These are phyloP conservation scores for Populus hybrid DNA, from an alignment of 441 rosid species.

Conservation along the genomic window DNA sequence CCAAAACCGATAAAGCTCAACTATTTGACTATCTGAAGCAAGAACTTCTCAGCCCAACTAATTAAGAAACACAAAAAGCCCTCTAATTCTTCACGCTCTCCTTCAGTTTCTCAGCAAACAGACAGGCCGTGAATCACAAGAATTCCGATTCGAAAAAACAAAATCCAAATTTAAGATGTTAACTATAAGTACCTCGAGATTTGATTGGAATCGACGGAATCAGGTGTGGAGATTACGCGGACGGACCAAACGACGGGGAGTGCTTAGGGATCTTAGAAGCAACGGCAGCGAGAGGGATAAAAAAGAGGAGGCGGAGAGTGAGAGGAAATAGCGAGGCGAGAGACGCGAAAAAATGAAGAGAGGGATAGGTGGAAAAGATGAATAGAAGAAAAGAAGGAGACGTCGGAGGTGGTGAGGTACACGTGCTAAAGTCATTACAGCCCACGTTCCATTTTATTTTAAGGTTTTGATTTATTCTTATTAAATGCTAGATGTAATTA, in stretches of 20 bases:
- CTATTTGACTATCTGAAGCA: not conserved
- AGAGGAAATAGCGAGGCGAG: conserved; percentile 1
- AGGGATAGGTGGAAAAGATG: conserved; percentile 14
- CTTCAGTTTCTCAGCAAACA: conserved; percentile 9
- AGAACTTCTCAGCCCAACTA: not conserved
- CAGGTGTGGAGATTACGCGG: conserved; percentile 8
- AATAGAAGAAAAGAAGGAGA: conserved; percentile 13
- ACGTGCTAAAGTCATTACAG: conserved; percentile 33
- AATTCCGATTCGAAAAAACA: not conserved
- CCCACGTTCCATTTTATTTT: conserved; percentile 37
- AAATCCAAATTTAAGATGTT: not conserved
- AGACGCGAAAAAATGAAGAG: not conserved
- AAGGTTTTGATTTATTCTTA: not conserved
- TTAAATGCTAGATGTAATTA: not conserved
- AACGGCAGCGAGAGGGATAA: conserved; percentile 19
- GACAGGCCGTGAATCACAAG: not conserved
- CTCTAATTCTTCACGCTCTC: not conserved
- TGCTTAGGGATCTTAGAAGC: conserved; percentile 27
- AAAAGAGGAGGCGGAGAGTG: conserved; percentile 10
- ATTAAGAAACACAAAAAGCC: not conserved
- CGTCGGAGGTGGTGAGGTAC: conserved; percentile 16
- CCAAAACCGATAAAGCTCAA: not conserved
- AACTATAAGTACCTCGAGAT: conserved; percentile 26
- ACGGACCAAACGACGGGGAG: not conserved
- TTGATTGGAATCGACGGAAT: conserved; percentile 17